A percentile compares a stretch with the other conserved stretches of the same genome.
phyloP scores from a whole-genome alignment of 1,139 yeast genomes.

The Fermentozyma sake region DNA sequence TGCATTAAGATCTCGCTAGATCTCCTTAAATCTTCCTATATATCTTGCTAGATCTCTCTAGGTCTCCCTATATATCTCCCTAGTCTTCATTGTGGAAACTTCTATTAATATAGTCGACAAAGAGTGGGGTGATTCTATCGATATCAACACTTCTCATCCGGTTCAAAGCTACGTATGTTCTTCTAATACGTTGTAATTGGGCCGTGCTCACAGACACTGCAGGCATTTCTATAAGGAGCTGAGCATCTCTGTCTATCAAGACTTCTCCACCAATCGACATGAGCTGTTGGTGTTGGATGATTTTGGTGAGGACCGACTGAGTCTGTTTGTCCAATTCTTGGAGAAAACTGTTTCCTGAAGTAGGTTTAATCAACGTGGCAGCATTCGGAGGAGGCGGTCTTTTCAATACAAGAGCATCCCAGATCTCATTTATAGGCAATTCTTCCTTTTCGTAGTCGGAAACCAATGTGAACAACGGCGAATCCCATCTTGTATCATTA shows the following conservation, averaged over 20 bases:
- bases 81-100: slow-evolving; percentile 33
- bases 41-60: no score
- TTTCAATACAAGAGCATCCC: slow-evolving; percentile 63
- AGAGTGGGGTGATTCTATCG: slow-evolving; percentile 63
- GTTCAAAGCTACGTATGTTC: slow-evolving; percentile 77
- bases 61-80: slow-evolving; percentile 1
- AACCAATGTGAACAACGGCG: slow-evolving; percentile 75
- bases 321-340: slow-evolving; percentile 78
- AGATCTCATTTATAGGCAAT: slow-evolving; percentile 63
- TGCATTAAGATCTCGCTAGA: no score
- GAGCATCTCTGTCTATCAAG: slow-evolving; percentile 31
- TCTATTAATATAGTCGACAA: slow-evolving; percentile 67
- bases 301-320: slow-evolving; percentile 52
- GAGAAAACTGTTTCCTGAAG: slow-evolving; percentile 67
- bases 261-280: slow-evolving; percentile 51
- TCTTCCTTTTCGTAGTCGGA: slow-evolving; percentile 48
- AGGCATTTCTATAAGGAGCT: slow-evolving; percentile 58
- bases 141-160: slow-evolving; percentile 69
- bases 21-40: no score
- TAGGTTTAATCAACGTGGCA: slow-evolving; percentile 70
- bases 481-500: slow-evolving; percentile 84
- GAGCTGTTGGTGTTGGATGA: slow-evolving; percentile 58
- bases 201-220: slow-evolving; percentile 61
- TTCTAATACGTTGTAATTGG: slow-evolving; percentile 74
- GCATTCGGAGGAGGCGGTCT: slow-evolving; percentile 71